These are phyloP conservation scores for Jasminum sambac DNA, from an alignment of 257 asterid genomes.

Conservation along the genomic window DNA sequence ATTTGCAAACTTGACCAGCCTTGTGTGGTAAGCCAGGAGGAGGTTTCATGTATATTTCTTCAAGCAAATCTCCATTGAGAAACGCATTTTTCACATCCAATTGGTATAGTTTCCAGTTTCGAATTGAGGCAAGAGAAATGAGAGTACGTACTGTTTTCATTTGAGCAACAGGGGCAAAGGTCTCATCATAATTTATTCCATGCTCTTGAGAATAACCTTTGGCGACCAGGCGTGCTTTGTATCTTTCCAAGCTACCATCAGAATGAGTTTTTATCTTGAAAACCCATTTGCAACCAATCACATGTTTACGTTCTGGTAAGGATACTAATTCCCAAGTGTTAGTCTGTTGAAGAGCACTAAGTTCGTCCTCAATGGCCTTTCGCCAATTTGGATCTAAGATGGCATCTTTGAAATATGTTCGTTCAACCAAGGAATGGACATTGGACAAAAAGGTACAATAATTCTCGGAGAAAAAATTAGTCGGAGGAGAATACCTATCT, in stretches of 20 bases:
- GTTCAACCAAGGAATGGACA: no score
- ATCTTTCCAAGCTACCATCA: background rate
- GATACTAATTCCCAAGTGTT: background rate
- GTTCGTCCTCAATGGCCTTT: no score
- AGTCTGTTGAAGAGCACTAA: no score
- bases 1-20: background rate
- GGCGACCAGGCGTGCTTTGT: constrained; percentile 2
- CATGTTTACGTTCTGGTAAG: no score
- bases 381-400: no score
- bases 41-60: background rate
- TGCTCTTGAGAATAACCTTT: constrained; percentile 13
- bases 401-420: no score
- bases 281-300: background rate
- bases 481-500: no score
- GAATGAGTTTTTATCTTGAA: constrained; percentile 7
- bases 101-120: background rate
- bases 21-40: background rate
- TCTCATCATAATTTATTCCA: constrained; percentile 12
- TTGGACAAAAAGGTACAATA: no score
- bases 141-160: background rate
- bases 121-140: background rate
- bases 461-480: no score
- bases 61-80: constrained; percentile 9
- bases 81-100: constrained; percentile 8
- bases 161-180: background rate